Evolutionary conservation across 768 basidiomycete species (phyloP).

Genomic region (Leccinellum albellum): DNA sequence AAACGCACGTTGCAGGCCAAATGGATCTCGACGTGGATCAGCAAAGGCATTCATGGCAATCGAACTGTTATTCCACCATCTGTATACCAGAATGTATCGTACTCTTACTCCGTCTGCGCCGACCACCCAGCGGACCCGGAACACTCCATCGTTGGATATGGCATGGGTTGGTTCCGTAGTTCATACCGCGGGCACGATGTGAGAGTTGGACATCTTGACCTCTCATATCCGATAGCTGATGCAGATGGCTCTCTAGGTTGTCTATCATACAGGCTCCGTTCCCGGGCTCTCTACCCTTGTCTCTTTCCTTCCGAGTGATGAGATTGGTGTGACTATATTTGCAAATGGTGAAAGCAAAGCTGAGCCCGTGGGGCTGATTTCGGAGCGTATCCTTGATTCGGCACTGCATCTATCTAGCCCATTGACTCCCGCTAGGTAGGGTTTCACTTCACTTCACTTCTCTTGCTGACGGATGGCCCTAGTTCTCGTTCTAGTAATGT

Average conservation of each 20-base stretch:
- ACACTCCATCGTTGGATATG: conserved; percentile 36
- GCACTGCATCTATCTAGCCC: conserved; percentile 10
- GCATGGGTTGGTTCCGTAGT: conserved; percentile 39
- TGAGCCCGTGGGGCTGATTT: conserved; percentile 3
- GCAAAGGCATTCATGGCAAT: conserved; percentile 31
- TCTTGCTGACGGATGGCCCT: background rate
- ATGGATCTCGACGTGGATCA: conserved; percentile 38
- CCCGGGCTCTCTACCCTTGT: conserved; percentile 34
- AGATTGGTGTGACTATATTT: conserved; percentile 35
- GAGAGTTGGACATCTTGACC: background rate
- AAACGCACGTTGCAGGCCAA: conserved; percentile 27
- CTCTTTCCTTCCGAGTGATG: conserved; percentile 34
- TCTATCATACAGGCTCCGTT: conserved; percentile 33
- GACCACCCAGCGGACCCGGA: conserved; percentile 9
- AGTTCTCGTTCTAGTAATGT: background rate
- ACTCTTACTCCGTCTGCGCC: conserved; percentile 26
- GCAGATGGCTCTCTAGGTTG: conserved; percentile 22
- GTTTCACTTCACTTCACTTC: background rate
- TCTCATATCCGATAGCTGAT: background rate
- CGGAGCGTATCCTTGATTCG: conserved; percentile 23
- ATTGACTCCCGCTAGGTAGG: background rate
- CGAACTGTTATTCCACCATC: conserved; percentile 31
- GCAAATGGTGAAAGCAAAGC: conserved; percentile 28
- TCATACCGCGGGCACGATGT: conserved; percentile 43
- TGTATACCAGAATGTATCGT: conserved; percentile 29